Evolutionary conservation across 805 yeast species (phyloP), one percentile per base, ranked within the genome.

Genomic region (Brettanomyces sp.): DNA sequence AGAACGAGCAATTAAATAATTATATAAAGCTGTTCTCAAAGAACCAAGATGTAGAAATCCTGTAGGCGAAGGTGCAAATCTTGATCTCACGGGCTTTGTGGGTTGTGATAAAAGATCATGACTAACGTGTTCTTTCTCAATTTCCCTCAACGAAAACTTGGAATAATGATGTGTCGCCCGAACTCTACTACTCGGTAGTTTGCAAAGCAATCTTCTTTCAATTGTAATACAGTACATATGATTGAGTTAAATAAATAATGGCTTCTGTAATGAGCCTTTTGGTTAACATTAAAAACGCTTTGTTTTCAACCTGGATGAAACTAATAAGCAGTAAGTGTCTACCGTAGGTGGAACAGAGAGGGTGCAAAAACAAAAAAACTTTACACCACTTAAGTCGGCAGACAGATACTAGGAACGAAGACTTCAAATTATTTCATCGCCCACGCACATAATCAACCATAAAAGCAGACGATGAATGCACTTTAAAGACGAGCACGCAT

Each of bases 11-110:
- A 86, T 65, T 14, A 93, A 63, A 56, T 81, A 93, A 62, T 93
- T 93, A 65, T 88, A 93, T 18, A 93, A 64, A 0, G 98, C 98
- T 0, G 99, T 93, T 60, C 99, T 68, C 41, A 93, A 60, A 0
- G 97, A 90, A 0, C 99, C 99, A 48, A 93, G 61, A 60, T 93
- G 99, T n/a, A 93, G 69, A 50, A 77, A 77, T 0, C 99, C 99
- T 0, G 99, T 93, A 1, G 99, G 99, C 2, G 97, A 89, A 0
- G 99, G 99, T 0, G 99, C 99, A 64, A 93, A 93, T 52, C 99
- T 67, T 1, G 98, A 86, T 52, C 96, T 65, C 0, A 80, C 95
- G 0, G 93, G 88, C 1, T 47, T 52, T 1, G 43, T 32, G 13
- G 80, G 78, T 40, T 72, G 52, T 7, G 34, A 18, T 8, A 42